These are phyloP conservation scores for Trichoderma harzianum DNA, from an alignment of 2,329 filamentous ascomycete genomes.

Conservation along the genomic window DNA sequence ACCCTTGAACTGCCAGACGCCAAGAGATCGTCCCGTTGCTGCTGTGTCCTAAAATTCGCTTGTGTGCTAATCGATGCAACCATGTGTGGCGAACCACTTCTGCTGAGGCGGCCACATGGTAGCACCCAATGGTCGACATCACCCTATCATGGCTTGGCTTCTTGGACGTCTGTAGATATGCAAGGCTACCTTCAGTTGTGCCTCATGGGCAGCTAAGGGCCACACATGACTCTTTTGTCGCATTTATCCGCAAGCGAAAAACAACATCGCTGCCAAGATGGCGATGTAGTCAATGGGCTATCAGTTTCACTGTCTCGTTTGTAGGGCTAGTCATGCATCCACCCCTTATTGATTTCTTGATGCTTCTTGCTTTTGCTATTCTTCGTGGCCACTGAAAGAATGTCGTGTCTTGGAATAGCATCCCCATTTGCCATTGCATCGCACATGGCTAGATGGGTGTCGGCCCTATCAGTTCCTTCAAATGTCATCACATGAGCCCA, in stretches of 20 bases:
- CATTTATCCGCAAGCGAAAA: neutral
- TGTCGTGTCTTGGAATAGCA: neutral
- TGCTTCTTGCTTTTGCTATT: neutral
- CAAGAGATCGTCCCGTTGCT: conserved; percentile 2
- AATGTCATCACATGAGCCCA: neutral
- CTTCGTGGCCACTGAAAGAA: neutral
- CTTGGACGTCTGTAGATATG: neutral
- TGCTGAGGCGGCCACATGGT: conserved; percentile 2
- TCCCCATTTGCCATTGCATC: neutral
- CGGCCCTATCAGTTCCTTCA: neutral
- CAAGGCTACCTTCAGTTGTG: neutral
- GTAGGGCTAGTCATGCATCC: neutral
- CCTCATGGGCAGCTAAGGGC: neutral
- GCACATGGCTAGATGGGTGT: neutral
- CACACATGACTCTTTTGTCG: neutral
- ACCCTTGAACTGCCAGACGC: neutral
- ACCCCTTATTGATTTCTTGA: neutral
- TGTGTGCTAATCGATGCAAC: neutral
- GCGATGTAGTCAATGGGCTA: neutral
- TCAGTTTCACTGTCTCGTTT: neutral
- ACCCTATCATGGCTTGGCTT: neutral
- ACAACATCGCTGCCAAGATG: neutral
- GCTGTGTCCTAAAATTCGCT: neutral
- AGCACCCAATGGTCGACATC: neutral
- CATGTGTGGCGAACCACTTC: neutral